Percentiles rank a stretch among this genome's conserved stretches.
phyloP scores from a whole-genome alignment of 257 asterid species.

The Solanum ahanhuiri region DNA sequence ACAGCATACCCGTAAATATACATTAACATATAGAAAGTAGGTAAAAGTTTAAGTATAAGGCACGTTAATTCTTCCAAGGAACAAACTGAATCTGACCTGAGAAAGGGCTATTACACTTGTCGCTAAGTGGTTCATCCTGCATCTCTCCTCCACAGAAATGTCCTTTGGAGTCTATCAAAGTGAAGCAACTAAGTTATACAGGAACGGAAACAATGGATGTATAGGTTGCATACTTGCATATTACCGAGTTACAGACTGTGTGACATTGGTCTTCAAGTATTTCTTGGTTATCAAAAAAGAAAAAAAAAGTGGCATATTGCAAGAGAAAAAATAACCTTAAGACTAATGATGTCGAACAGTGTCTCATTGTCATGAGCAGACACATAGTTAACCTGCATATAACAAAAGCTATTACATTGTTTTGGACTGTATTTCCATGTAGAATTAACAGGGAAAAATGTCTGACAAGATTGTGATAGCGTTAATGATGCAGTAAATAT shows the following conservation, averaged over 20 bases:
- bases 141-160: slow-evolving; percentile 67
- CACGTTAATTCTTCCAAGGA: not conserved
- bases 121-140: slow-evolving; percentile 94
- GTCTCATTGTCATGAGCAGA: slow-evolving; percentile 99
- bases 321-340: slow-evolving; percentile 47
- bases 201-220: not conserved
- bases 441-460: not conserved
- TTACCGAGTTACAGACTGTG: not conserved
- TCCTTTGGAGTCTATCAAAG: slow-evolving; percentile 51
- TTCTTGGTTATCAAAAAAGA: not conserved
- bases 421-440: not conserved
- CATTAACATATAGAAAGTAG: not conserved
- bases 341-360: slow-evolving; percentile 72
- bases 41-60: not conserved
- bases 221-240: not conserved
- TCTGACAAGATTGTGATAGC: not conserved
- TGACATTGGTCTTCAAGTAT: not conserved
- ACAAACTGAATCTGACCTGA: slow-evolving; percentile 42
- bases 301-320: not conserved
- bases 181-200: slow-evolving; percentile 10
- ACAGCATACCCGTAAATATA: not conserved
- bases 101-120: slow-evolving; percentile 82
- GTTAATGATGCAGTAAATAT: not conserved
- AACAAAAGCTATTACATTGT: not conserved
- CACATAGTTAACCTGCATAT: slow-evolving; percentile 71